Percentiles rank a stretch among this genome's conserved stretches.
phyloP scores from a whole-genome alignment of 2,329 filamentous ascomycete species.

The Colletotrichum somersetense region DNA sequence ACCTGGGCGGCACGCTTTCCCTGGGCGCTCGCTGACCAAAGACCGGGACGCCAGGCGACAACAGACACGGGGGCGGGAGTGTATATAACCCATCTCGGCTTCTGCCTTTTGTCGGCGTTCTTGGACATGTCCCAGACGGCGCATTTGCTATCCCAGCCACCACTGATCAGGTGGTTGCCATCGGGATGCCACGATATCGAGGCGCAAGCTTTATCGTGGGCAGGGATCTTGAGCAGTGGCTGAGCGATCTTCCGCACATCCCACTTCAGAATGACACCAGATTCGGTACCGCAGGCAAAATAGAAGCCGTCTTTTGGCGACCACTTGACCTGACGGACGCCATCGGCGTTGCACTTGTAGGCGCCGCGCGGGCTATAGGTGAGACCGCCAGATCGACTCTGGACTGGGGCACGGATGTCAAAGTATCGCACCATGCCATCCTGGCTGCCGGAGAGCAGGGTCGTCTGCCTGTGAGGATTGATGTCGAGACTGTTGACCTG shows the following conservation, averaged over 20 bases:
- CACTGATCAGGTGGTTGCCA: slow-evolving; percentile 74
- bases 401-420: slow-evolving; percentile 64
- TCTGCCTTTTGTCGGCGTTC: slow-evolving; percentile 72
- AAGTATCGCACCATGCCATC: slow-evolving; percentile 74
- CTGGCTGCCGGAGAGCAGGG: slow-evolving; percentile 72
- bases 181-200: slow-evolving; percentile 77
- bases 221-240: slow-evolving; percentile 70
- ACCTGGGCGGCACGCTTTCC: slow-evolving; percentile 72
- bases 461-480: slow-evolving; percentile 69
- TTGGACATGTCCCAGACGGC: slow-evolving; percentile 75
- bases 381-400: slow-evolving; percentile 61
- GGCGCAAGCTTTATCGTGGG: slow-evolving; percentile 70
- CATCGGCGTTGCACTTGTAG: slow-evolving; percentile 66
- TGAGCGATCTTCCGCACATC: slow-evolving; percentile 68
- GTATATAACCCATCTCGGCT: slow-evolving; percentile 71
- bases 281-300: slow-evolving; percentile 75
- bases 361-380: slow-evolving; percentile 60
- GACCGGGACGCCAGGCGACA: slow-evolving; percentile 73
- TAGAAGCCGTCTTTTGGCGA: slow-evolving; percentile 71
- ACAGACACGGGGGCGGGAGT: slow-evolving; percentile 71
- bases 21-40: slow-evolving; percentile 74
- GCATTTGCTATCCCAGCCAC: slow-evolving; percentile 71
- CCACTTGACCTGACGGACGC: slow-evolving; percentile 74
- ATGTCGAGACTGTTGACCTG: slow-evolving; percentile 75
- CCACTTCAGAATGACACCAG: slow-evolving; percentile 73